Conservation (phyloP, 495 filamentous ascomycete genomes). For the Xylaria grammica region DNA sequence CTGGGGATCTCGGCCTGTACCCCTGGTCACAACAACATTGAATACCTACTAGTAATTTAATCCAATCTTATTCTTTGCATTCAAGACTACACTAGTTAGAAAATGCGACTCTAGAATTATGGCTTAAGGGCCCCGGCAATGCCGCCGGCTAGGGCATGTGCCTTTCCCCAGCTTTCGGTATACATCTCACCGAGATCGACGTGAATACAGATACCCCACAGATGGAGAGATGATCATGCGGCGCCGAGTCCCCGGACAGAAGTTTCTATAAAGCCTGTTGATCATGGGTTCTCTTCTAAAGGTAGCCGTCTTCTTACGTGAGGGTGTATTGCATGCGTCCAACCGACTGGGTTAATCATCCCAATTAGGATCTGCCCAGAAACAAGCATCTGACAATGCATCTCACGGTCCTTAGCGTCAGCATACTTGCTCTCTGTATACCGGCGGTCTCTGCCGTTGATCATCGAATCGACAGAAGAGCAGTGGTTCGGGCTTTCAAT, state of each 20-base stretch:
- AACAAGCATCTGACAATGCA: conserved; percentile 8
- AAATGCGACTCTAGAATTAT: neutral
- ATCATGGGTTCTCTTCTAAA: neutral
- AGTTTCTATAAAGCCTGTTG: neutral
- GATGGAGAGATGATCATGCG: conserved; percentile 2
- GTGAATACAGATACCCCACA: neutral
- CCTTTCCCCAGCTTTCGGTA: conserved; percentile 14
- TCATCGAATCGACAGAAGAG: conserved; percentile 35
- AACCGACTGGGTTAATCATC: neutral
- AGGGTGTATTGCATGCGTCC: neutral
- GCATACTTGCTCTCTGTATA: conserved; percentile 22
- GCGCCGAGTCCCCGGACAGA: neutral
- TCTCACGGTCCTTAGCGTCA: neutral
- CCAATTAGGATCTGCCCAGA: neutral
- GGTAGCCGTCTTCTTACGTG: neutral
- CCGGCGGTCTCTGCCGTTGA: neutral
- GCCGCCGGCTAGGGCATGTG: neutral
- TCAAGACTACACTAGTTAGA: neutral
- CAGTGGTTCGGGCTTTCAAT: conserved; percentile 49
- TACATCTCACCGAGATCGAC: conserved; percentile 14
- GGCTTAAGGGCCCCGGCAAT: neutral
- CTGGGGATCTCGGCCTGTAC: neutral
- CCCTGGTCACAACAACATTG: neutral
- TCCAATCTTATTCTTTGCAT: neutral
- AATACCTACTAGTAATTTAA: neutral